Percentiles rank a stretch among this genome's conserved stretches.
Conservation (phyloP, 192 early-diverging fungal species). For the Fimicolochytrium jonesii region DNA sequence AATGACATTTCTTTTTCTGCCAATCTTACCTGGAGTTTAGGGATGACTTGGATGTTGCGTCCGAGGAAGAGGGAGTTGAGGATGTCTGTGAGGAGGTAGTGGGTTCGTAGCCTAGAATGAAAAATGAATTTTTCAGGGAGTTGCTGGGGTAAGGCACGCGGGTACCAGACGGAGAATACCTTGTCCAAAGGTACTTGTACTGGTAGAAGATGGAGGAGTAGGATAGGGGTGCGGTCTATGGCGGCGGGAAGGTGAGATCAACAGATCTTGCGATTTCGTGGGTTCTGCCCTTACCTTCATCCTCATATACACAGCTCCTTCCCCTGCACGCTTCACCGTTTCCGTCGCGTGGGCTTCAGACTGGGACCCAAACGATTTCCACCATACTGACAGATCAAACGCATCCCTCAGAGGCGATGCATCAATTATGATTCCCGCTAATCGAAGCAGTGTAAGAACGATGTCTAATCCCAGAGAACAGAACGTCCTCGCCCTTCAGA, state of each 20-base stretch:
- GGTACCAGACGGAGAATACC: conserved; percentile 8
- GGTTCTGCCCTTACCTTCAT: conserved; percentile 9
- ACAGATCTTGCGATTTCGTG: too few relatives aligned
- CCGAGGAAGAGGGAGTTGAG: conserved; percentile 75
- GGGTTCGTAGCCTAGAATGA: conserved; percentile 64
- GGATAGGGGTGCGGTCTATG: conserved; percentile 67
- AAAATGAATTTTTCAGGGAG: neutral
- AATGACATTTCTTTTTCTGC: too few relatives aligned
- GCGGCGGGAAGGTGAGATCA: conserved; percentile 10
- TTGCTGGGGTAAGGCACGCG: neutral
- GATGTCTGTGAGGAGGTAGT: conserved; percentile 75
- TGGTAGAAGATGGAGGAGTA: conserved; percentile 84
- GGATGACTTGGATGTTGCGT: conserved; percentile 73
- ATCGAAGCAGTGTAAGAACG: too few relatives aligned
- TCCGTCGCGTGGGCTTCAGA: too few relatives aligned
- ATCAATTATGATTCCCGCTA: too few relatives aligned
- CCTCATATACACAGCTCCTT: conserved; percentile 1
- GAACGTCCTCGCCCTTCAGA: too few relatives aligned
- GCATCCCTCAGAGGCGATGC: too few relatives aligned
- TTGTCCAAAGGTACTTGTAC: conserved; percentile 66
- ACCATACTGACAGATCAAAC: too few relatives aligned
- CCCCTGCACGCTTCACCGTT: too few relatives aligned
- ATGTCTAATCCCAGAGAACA: too few relatives aligned
- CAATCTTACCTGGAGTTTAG: conserved; percentile 51
- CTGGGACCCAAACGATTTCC: too few relatives aligned